Base-by-base conservation (phyloP, 2,329 filamentous ascomycete genomes). In the Delphinella strobiligena region DNA sequence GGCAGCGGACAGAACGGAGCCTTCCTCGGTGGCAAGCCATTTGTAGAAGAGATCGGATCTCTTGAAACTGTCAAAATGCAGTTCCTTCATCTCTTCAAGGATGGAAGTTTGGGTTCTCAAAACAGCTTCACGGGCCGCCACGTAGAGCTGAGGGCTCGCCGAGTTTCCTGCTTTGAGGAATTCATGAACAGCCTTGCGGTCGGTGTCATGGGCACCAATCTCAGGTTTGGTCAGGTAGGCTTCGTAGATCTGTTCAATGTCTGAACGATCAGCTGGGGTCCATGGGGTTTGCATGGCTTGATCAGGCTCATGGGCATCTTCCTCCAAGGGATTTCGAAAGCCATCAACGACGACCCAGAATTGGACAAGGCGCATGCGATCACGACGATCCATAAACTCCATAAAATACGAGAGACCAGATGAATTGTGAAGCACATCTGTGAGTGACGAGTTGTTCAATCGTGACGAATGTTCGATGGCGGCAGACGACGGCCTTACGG, bases 291-390 rank as follows among this genome's bases (percentile, higher is more conserved):
- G 38, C 4, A 40, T 7, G 7, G 42, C 39, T 14, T 40, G 34
- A 2, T 76, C 69, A 19, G 77, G 63, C 44, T 91, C 83, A 15
- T 80, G 79, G 27, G 80, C 80, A 51, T 84, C 81, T 47, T 89
- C 84, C 60, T 98, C 91, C 2, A 98, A 66, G 0, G 91, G 93
- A 51, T 93, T 94, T 31, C 93, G 82, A 51, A 96, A 86, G 0
- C 91, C 89, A 61, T 98, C 91, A 4, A 96, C 91, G 3, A 96
- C 91, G 31, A 98, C 79, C 87, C 89, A 98, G 60, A 96, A 98
- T 54, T 98, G 91, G 4, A 98, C 88, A 34, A 95, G 66, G 11
- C 82, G 74, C 80, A 96, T 89, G 18, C 89, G 69, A 12, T 74
- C 72, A 55, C 88, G 82, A 31, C 91, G 79, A 57, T 98, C 91